Evolutionary conservation across 106 monocot species (phyloP), one percentile per base, ranked within the genome.

Genomic region (Alisma plantagoaquatica): DNA sequence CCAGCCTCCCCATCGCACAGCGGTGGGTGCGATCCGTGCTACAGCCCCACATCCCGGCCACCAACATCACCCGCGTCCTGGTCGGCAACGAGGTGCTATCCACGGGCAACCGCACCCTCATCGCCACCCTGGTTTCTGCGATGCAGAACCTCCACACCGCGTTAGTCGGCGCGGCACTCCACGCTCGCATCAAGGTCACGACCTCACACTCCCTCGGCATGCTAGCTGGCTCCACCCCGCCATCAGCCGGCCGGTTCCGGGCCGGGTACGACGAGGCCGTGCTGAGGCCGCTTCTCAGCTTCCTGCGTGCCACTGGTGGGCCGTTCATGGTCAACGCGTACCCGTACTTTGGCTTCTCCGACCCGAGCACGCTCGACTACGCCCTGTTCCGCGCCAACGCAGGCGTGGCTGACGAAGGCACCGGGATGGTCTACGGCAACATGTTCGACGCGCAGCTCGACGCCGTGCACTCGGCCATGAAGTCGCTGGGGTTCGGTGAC

Each of bases 361-460:
- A 49, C 6, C 31, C 23, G 14, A 75, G 77, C 17, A 85, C 81
- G 7, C 72, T 91, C 2, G 65, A 91, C 41, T 81, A 73, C 54
- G 91, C 85, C 0, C 60, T 85, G 11, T 91, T 91, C 63, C 54
- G 81, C 50, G 25, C 72, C 15, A 78, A 71, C 56, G 18, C 48
- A 10, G 81, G 77, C 19, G 54, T 77, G 38, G n/a, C 59, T 24
- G 91, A 91, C 60, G 15, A 30, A 3, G 27, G 46, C 41, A 81
- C 91, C 1, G 60, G 75, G 16, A 16, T 75, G 41, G 15, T 42
- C n/a, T 91, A 91, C 75, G 41, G 75, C 0, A 85, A 75, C 73
- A 91, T 91, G 91, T 52, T 91, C 15, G 84, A 85, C 41, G 91
- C 69, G 23, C 91, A 91, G 57, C 60, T 91, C 15, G 91, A 91